A percentile compares a stretch with the other conserved stretches of the same genome.
phyloP scores from a whole-genome alignment of 2,329 filamentous ascomycete genomes.

The Clonostachys chloroleuca region DNA sequence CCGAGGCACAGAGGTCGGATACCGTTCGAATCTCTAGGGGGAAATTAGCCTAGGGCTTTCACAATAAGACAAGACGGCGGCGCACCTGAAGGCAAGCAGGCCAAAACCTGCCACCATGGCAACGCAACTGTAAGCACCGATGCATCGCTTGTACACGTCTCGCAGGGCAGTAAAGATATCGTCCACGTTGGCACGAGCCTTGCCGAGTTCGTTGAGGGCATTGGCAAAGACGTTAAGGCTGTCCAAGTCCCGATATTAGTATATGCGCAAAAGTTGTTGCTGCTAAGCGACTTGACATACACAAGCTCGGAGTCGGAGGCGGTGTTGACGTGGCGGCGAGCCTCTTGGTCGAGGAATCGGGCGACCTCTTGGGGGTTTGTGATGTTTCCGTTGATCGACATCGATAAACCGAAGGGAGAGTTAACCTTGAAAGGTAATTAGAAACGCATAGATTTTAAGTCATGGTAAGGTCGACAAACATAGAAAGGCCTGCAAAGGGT shows the following conservation, averaged over 20 bases:
- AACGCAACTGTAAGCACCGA: slow-evolving; percentile 75
- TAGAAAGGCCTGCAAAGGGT: slow-evolving; percentile 65
- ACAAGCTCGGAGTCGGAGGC: slow-evolving; percentile 85
- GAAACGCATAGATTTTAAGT: neutral
- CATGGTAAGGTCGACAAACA: slow-evolving; percentile 21
- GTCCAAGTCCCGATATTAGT: neutral
- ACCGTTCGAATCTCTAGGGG: slow-evolving; percentile 41
- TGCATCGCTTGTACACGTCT: slow-evolving; percentile 68
- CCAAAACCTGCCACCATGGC: slow-evolving; percentile 81
- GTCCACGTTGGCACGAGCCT: slow-evolving; percentile 72
- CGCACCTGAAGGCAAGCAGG: slow-evolving; percentile 66
- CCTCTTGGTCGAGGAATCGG: slow-evolving; percentile 69
- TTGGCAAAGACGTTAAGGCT: slow-evolving; percentile 81
- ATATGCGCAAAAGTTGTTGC: neutral
- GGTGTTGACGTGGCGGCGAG: slow-evolving; percentile 84
- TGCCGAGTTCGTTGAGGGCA: slow-evolving; percentile 75
- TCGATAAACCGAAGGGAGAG: slow-evolving; percentile 48
- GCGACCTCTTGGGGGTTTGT: slow-evolving; percentile 71
- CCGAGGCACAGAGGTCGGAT: slow-evolving; percentile 81
- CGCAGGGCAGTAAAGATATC: slow-evolving; percentile 71
- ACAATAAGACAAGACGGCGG: slow-evolving; percentile 41
- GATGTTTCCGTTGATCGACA: slow-evolving; percentile 85
- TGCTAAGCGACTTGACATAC: slow-evolving; percentile 8
- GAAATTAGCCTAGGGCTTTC: neutral
- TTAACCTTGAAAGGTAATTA: slow-evolving; percentile 50